phyloP scores from a whole-genome alignment of 257 asterid species.

The Solanum sparsipilum region DNA sequence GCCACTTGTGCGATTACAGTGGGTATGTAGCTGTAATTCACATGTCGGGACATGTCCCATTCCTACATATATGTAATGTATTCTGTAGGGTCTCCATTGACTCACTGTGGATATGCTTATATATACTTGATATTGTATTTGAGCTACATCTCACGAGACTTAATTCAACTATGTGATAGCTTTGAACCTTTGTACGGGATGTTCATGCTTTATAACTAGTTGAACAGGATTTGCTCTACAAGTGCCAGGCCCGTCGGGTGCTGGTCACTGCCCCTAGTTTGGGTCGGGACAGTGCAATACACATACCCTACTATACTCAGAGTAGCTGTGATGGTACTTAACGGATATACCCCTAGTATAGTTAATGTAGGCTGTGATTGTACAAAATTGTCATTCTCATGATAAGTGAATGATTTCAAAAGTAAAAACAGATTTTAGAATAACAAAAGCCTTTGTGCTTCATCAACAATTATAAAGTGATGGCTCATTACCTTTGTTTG shows the following conservation, averaged over 20 bases:
- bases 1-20: neutral
- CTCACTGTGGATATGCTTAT: neutral
- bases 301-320: neutral
- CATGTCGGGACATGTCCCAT: neutral
- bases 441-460: neutral
- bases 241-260: neutral
- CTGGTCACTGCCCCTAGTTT: neutral
- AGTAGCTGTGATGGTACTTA: neutral
- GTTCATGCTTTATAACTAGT: neutral
- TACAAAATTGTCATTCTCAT: neutral
- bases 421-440: neutral
- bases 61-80: neutral
- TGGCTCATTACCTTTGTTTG: constrained; percentile 56
- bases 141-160: neutral
- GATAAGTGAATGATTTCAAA: neutral
- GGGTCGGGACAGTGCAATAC: neutral
- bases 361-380: neutral
- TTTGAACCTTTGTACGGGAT: neutral
- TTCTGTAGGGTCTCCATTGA: neutral
- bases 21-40: neutral
- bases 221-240: neutral
- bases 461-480: constrained; percentile 3
- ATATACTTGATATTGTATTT: neutral
- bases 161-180: neutral
- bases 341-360: neutral